Evolutionary conservation across 225 moss, liverwort and hornwort genomes (phyloP), one percentile per base, ranked within the genome.

Genomic region (Ulota crispa): DNA sequence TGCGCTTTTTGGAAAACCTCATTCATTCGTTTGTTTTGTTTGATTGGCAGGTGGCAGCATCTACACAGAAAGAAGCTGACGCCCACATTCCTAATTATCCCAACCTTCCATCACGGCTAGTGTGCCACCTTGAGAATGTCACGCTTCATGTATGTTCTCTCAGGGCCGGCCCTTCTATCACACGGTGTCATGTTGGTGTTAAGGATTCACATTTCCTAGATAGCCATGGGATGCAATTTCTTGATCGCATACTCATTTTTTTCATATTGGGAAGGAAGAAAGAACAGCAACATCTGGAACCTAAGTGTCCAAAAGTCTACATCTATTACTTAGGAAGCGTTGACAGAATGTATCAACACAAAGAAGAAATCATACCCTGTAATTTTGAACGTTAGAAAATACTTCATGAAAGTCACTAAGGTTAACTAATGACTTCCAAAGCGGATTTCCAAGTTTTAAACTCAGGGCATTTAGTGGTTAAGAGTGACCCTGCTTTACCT

Each of bases 31-130:
- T 68, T 73, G 28, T 62, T 50, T 50, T 50, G 18, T 5, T 61
- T 16, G 4, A 30, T 75, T 64, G 21, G 42, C 78, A 89, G 89
- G 89, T 89, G 59, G 89, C 89, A 71, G 89, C 89, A 39, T 89
- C 89, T 54, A 89, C 89, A n/a, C 87, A 89, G 70, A 89, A 85
- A 53, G 89, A 89, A 78, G 89, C 87, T 76, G 87, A 89, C 26
- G 70, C 89, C 42, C 89, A 87, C 47, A 89, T 89, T 80, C 89
- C 89, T 20, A 81, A 87, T 56, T 89, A 89, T 81, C 87, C 87
- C 47, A 89, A 72, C 72, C 80, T 89, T 70, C 89, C 89, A 65
- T 85, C 89, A 71, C 83, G 89, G 62, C 80, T 89, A 28, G 77
- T 89, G 37, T 89, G 89, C 72, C 71, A 81, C 39, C 85, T 89